Evolutionary conservation across 495 filamentous ascomycete species (phyloP), one percentile per base, ranked within the genome.

Genomic region (Staphylotrichum tortipilum): DNA sequence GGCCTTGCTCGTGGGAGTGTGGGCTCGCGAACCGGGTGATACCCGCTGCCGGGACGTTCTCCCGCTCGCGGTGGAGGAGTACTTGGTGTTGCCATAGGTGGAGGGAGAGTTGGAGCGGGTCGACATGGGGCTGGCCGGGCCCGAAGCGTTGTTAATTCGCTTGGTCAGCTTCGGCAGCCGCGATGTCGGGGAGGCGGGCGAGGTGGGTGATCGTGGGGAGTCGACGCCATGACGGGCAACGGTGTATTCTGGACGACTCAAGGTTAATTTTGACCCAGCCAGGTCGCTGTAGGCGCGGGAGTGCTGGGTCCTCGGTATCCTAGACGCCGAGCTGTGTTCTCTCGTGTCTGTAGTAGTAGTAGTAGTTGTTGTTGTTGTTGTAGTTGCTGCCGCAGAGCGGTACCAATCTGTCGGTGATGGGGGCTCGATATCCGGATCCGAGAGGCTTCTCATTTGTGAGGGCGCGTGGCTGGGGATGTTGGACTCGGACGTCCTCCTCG

Each of bases 401-500:
- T 78, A 78, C 76, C 76, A 78, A 41, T 74, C 74, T 7, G 69
- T 76, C 23, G 76, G 73, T 10, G 75, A 77, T 33, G 71, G 60
- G 6, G 75, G 74, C 49, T 76, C 72, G 31, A 62, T 56, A n/a
- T 68, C 68, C n/a, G 68, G 61, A 50, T 74, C 65, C 11, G 73
- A 75, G 33, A 67, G 59, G 47, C 67, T 70, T 38, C 72, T 60
- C 35, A 68, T 67, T 37, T 70, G 73, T 33, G 56, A 41, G 30
- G 59, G 60, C 11, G 51, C 53, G 17, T 56, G 45, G 35, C 63
- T 62, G 15, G 66, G 58, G 28, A 71, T 35, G 53, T 61, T 71
- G 4, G 75, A 70, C 11, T 77, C 76, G n/a, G 73, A 73, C 7
- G 69, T 71, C 57, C 70, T 62, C 49, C 72, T 60, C 15, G 63